A percentile compares a stretch with the other conserved stretches of the same genome.
phyloP scores from a whole-genome alignment of 352 stramenopile genomes.

The Globisporangium lucens region DNA sequence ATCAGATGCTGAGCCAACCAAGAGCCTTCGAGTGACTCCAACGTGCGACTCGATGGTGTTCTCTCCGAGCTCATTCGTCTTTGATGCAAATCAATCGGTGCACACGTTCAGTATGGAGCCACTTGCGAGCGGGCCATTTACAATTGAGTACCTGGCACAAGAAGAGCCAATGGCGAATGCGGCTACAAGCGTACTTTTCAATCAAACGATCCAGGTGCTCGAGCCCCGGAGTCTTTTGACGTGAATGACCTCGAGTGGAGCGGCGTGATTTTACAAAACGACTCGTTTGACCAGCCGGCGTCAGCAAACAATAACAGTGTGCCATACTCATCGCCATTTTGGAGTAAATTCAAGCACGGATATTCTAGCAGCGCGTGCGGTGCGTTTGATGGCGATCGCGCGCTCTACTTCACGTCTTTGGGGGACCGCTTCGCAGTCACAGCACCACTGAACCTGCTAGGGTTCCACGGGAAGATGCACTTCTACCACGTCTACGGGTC shows the following conservation, averaged over 20 bases:
- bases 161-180: neutral
- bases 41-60: slow-evolving; percentile 31
- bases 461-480: slow-evolving; percentile 59
- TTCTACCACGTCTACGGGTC: slow-evolving; percentile 69
- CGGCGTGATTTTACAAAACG: slow-evolving; percentile 47
- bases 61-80: slow-evolving; percentile 23
- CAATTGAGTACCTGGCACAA: slow-evolving; percentile 30
- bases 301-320: neutral
- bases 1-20: neutral
- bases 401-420: slow-evolving; percentile 65
- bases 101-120: slow-evolving; percentile 10
- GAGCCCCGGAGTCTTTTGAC: slow-evolving; percentile 30
- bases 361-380: slow-evolving; percentile 57
- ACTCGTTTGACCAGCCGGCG: slow-evolving; percentile 48
- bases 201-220: slow-evolving; percentile 34
- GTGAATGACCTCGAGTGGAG: slow-evolving; percentile 38
- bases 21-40: slow-evolving; percentile 30
- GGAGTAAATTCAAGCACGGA: slow-evolving; percentile 50
- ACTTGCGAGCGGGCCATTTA: slow-evolving; percentile 18
- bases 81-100: neutral
- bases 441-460: slow-evolving; percentile 35
- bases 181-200: slow-evolving; percentile 7
- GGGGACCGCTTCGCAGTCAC: slow-evolving; percentile 51
- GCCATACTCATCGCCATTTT: slow-evolving; percentile 32
- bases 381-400: slow-evolving; percentile 30